phyloP scores from a whole-genome alignment of 2,329 filamentous ascomycete genomes.

The Corniculantispora saksenae region DNA sequence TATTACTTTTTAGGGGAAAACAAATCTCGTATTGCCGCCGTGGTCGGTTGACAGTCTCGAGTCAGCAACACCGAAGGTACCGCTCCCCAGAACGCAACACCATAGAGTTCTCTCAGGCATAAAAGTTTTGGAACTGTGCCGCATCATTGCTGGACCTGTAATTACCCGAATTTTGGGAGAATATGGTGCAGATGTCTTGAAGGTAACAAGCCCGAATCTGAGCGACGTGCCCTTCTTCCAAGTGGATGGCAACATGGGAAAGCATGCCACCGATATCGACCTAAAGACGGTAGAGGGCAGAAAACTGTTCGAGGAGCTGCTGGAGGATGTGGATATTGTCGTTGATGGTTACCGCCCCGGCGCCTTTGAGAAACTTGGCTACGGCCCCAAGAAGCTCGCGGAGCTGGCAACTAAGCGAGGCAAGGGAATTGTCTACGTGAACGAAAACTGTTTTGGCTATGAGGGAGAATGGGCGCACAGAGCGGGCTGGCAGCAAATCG shows the following conservation, averaged over 20 bases:
- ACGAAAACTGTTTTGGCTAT: conserved; percentile 72
- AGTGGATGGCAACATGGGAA: conserved; percentile 71
- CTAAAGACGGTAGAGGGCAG: conserved; percentile 58
- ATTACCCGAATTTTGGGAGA: conserved; percentile 72
- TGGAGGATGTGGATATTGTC: conserved; percentile 64
- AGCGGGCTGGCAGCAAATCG: conserved; percentile 73
- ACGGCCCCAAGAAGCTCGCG: conserved; percentile 56
- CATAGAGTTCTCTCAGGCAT: conserved; percentile 55
- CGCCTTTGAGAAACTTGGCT: conserved; percentile 63
- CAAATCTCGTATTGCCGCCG: conserved; percentile 42
- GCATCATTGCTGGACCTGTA: conserved; percentile 75
- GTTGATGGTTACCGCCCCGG: conserved; percentile 70
- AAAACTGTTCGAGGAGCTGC: conserved; percentile 56
- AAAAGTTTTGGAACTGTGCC: conserved; percentile 73
- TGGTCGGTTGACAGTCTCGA: conserved; percentile 55
- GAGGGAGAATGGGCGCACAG: conserved; percentile 60
- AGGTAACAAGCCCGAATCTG: conserved; percentile 68
- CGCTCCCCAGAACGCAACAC: conserved; percentile 32
- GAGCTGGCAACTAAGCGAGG: conserved; percentile 54
- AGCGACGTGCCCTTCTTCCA: conserved; percentile 73
- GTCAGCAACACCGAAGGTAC: conserved; percentile 47
- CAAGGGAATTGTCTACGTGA: conserved; percentile 67
- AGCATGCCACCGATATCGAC: conserved; percentile 65
- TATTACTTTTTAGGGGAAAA: conserved; percentile 41
- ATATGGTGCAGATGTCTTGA: conserved; percentile 73